These are phyloP conservation scores for Heliamphora pulchella DNA, from an alignment of 179 eudicot genomes.

Conservation along the genomic window DNA sequence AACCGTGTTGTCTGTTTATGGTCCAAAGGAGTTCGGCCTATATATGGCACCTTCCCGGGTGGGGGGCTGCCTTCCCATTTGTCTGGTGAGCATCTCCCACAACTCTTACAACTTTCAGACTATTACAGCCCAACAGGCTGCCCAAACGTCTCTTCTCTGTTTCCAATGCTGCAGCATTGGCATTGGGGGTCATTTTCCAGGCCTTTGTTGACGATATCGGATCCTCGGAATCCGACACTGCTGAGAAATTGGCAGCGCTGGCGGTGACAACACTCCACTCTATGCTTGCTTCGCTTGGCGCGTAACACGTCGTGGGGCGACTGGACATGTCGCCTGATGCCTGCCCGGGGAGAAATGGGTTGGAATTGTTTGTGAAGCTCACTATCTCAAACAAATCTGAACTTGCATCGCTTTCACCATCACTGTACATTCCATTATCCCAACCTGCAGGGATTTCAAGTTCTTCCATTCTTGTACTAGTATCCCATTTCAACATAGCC, in stretches of 20 bases:
- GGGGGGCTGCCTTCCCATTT: constrained; percentile 12
- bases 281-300: constrained; percentile 77
- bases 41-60: constrained; percentile 18
- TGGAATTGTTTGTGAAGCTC: constrained; percentile 38
- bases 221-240: constrained; percentile 28
- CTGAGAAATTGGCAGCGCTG: constrained; percentile 59
- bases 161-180: constrained; percentile 13
- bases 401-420: constrained; percentile 57
- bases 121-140: constrained; percentile 41
- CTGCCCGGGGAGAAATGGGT: constrained; percentile 25
- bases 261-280: constrained; percentile 86
- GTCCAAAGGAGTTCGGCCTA: constrained; percentile 18
- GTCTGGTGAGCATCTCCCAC: constrained; percentile 34
- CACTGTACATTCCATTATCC: constrained; percentile 25
- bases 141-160: constrained; percentile 21
- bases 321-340: constrained; percentile 22
- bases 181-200: constrained; percentile 1
- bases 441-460: constrained; percentile 12
- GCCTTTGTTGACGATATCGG: background rate
- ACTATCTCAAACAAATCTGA: constrained; percentile 78
- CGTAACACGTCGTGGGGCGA: constrained; percentile 39
- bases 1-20: background rate
- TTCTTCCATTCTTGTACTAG: constrained; percentile 23
- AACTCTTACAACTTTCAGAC: constrained; percentile 41
- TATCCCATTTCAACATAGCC: constrained; percentile 49